phyloP scores from a whole-genome alignment of 2,329 filamentous ascomycete genomes.

The Uncinocarpus reesii region DNA sequence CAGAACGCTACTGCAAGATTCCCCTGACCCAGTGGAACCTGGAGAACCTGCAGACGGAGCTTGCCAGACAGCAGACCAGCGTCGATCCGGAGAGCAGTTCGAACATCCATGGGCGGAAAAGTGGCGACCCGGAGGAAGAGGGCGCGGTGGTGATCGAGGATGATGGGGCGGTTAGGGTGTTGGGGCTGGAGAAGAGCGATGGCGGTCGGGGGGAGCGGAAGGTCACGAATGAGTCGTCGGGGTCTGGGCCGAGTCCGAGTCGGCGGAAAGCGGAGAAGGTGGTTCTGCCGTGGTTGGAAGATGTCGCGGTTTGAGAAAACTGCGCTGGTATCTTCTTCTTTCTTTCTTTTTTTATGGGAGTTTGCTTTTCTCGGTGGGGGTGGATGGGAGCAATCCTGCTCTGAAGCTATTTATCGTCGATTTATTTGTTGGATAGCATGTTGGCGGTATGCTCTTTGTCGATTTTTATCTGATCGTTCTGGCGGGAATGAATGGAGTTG shows the following conservation, averaged over 20 bases:
- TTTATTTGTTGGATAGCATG: too few species aligned
- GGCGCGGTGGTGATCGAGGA: background rate
- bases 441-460: too few species aligned
- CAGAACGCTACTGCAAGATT: slow-evolving; percentile 7
- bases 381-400: background rate
- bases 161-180: background rate
- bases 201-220: background rate
- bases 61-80: background rate
- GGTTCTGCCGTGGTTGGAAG: slow-evolving; percentile 1
- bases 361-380: background rate
- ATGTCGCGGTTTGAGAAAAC: background rate
- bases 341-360: background rate
- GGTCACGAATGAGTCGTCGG: background rate
- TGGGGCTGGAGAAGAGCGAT: background rate
- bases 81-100: background rate
- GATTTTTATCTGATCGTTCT: too few species aligned
- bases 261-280: slow-evolving; percentile 1
- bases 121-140: background rate
- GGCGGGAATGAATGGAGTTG: too few species aligned
- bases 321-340: background rate
- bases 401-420: too few species aligned
- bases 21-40: slow-evolving; percentile 13
- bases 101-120: background rate
- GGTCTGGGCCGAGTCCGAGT: background rate
- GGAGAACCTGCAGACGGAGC: slow-evolving; percentile 9